Evolutionary conservation across 75 land plant species (phyloP).

Genomic region (Cupressus sempervirens): DNA sequence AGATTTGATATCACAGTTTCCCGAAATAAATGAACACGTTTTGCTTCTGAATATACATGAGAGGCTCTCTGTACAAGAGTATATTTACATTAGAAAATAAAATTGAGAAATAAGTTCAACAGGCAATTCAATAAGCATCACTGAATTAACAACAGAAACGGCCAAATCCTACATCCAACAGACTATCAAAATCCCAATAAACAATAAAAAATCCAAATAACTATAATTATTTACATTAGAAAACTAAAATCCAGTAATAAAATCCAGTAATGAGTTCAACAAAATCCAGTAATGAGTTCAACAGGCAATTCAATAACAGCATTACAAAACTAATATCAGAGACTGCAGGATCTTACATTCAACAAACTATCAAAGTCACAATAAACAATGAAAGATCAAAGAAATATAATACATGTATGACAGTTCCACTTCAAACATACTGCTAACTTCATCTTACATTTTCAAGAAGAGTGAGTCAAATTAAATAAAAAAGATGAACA

Average conservation of each 20-base stretch:
- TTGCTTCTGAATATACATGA: constrained; percentile 95
- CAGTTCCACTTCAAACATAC: neutral
- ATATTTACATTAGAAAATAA: neutral
- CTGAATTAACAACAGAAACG: neutral
- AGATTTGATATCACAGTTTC: constrained; percentile 55
- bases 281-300: too few relatives aligned
- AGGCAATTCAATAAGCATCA: neutral
- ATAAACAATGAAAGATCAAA: neutral
- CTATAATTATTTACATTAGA: too few relatives aligned
- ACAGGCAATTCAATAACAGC: too few relatives aligned
- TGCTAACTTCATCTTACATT: neutral
- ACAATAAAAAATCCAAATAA: neutral
- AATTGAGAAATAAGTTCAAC: neutral
- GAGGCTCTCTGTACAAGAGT: constrained; percentile 64
- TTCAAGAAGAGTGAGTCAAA: neutral
- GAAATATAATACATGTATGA: neutral
- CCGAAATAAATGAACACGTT: constrained; percentile 77
- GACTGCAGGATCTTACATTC: too few relatives aligned
- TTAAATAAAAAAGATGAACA: neutral
- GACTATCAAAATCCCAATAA: neutral
- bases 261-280: too few relatives aligned
- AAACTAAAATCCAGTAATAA: too few relatives aligned
- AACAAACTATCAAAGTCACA: too few relatives aligned
- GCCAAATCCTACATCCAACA: neutral
- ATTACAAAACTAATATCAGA: too few relatives aligned